Base-by-base conservation (phyloP, 1,284 basidiomycete species). In the Microbotryomycetes sp. region DNA sequence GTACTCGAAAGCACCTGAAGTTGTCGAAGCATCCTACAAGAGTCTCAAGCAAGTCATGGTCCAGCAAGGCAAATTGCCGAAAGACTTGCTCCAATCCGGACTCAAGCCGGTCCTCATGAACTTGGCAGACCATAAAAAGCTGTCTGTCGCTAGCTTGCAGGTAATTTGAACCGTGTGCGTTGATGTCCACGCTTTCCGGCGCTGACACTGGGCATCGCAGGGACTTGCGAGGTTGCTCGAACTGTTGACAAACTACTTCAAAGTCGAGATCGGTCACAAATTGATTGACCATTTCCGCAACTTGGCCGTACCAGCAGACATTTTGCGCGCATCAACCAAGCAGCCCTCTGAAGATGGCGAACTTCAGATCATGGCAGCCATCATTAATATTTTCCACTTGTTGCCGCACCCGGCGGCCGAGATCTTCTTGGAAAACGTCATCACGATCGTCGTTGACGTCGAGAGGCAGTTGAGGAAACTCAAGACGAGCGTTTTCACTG, bases 191-290 rank as follows among this genome's bases (percentile, higher is more conserved):
- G 30, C 16, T 41, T 41, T 3, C 7, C 29, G 50, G 31, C 21
- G 23, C 48, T 50, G 49, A 73, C 27, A n/a, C 16, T 7, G 28
- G 35, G 11, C 18, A 11, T n/a, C 30, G 29, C 51, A 97, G 74
- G 96, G 97, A 4, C 79, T 99, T 26, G 94, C 96, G 15, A 85
- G 93, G n/a, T 82, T 99, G 61, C 79, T 99, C 54, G 91, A 97
- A 75, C 81, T 98, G 6, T 78, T 99, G 59, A 97, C 93, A 52
- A 97, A 96, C 75, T 99, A 99, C 78, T 99, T 99, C 85, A 98
- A 98, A 76, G 94, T 98, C 48, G 96, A 99, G 78, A 98, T 99
- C 69, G 97, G 96, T 9, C 85, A 90, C 75, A 98, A 98, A 78
- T 83, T 99, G 7, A 81, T 99, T 18, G 93, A 97, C 72, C 96